Evolutionary conservation across 2,329 filamentous ascomycete genomes (phyloP).

Genomic region (Tolypocladium paradoxum): DNA sequence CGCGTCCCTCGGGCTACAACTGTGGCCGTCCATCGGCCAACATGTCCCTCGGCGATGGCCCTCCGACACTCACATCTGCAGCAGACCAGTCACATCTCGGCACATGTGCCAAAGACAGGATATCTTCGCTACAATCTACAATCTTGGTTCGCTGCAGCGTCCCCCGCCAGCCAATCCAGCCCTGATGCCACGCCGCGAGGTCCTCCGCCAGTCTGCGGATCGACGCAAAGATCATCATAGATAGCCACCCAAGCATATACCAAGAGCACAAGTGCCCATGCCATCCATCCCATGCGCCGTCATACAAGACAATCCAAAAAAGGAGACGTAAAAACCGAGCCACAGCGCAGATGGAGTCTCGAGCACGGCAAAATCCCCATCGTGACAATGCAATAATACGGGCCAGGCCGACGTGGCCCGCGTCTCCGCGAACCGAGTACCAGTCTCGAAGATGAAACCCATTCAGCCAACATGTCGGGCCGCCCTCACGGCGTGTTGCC

Average conservation of each 20-base stretch:
- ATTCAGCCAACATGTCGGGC: not conserved
- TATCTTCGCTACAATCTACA: not conserved
- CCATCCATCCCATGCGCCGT: not conserved
- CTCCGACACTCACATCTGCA: too few relatives aligned
- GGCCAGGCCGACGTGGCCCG: too few relatives aligned
- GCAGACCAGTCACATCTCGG: not conserved
- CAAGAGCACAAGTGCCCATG: not conserved
- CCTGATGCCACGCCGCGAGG: not conserved
- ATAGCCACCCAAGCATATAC: not conserved
- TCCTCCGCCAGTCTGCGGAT: not conserved
- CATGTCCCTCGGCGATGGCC: too few relatives aligned
- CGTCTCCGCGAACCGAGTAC: too few relatives aligned
- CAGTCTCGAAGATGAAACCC: not conserved
- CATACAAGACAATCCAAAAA: not conserved
- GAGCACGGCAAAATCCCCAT: not conserved
- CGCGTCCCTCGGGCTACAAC: too few relatives aligned
- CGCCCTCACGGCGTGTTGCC: constrained; percentile 23
- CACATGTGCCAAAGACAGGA: not conserved
- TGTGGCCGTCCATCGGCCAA: too few relatives aligned
- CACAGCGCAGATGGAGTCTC: too few relatives aligned
- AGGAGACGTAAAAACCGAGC: not conserved
- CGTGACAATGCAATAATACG: not conserved
- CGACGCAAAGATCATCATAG: not conserved
- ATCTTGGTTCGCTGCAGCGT: not conserved
- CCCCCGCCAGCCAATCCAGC: not conserved